Evolutionary conservation across 371 early-diverging fungal genomes (phyloP).

Genomic region (Mucor velutinosus): DNA sequence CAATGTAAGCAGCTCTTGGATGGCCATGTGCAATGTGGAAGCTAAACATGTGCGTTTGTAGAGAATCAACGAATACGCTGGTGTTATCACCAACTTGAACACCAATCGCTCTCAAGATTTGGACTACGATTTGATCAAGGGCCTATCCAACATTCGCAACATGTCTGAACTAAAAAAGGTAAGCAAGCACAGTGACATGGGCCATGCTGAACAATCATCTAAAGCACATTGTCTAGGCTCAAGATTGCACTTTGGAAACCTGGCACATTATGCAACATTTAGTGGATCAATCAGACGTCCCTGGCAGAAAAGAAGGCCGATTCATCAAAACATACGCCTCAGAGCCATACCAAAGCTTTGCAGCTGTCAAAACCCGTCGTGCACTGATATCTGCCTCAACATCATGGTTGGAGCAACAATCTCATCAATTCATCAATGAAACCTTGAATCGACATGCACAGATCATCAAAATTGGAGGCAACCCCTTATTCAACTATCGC

Average conservation of each 20-base stretch:
- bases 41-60: neutral
- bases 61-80: conserved; percentile 19
- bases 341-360: conserved; percentile 1
- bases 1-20: conserved; percentile 5
- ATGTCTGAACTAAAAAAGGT: conserved; percentile 19
- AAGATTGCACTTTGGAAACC: conserved; percentile 14
- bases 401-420: conserved; percentile 30
- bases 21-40: neutral
- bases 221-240: neutral
- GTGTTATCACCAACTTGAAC: conserved; percentile 10
- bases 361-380: conserved; percentile 10
- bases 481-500: conserved; percentile 22
- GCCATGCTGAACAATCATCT: too few species aligned
- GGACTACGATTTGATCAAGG: conserved; percentile 10
- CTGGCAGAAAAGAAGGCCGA: conserved; percentile 13
- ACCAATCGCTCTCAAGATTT: conserved; percentile 1
- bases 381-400: conserved; percentile 15
- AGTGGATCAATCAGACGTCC: neutral
- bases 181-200: neutral
- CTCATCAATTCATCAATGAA: conserved; percentile 4
- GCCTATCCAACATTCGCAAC: conserved; percentile 11
- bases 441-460: conserved; percentile 16
- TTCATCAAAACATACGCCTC: conserved; percentile 13
- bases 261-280: conserved; percentile 19
- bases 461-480: conserved; percentile 22